A percentile compares a stretch with the other conserved stretches of the same genome.
Evolutionary conservation across 1,284 basidiomycete genomes (phyloP).

Genomic region (Ustilago vetiveriae): DNA sequence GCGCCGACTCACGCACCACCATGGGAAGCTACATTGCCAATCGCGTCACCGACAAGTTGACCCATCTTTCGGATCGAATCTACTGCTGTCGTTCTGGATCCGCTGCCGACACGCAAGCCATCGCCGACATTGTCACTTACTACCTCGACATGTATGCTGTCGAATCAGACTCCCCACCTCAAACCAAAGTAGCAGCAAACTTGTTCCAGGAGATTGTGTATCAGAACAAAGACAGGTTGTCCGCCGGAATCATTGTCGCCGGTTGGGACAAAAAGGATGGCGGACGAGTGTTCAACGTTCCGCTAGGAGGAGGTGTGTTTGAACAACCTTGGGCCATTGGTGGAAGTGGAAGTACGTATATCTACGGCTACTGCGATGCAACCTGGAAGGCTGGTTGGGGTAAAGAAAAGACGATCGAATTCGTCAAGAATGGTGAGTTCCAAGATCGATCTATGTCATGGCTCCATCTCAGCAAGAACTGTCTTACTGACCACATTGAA

Average conservation of each 20-base stretch:
- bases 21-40: slow-evolving; percentile 98
- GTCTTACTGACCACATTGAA: too few species aligned
- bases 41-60: slow-evolving; percentile 98
- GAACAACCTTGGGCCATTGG: slow-evolving; percentile 65
- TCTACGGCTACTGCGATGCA: slow-evolving; percentile 98
- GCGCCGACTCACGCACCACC: slow-evolving; percentile 95
- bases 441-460: neutral
- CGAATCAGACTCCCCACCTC: slow-evolving; percentile 77
- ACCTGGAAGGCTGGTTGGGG: slow-evolving; percentile 96
- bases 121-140: slow-evolving; percentile 92
- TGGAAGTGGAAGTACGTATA: slow-evolving; percentile 90
- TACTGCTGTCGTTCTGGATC: slow-evolving; percentile 99
- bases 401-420: slow-evolving; percentile 87
- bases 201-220: slow-evolving; percentile 92
- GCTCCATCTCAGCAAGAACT: too few species aligned
- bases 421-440: slow-evolving; percentile 83
- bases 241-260: slow-evolving; percentile 95
- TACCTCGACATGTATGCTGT: slow-evolving; percentile 84
- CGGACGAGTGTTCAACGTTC: slow-evolving; percentile 91
- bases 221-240: slow-evolving; percentile 83
- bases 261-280: slow-evolving; percentile 95
- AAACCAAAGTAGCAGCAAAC: slow-evolving; percentile 83
- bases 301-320: slow-evolving; percentile 62
- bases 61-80: slow-evolving; percentile 94
- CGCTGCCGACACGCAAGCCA: slow-evolving; percentile 93